Conservation (phyloP, 2,329 filamentous ascomycete species). For the Fusarium goolgardi region DNA sequence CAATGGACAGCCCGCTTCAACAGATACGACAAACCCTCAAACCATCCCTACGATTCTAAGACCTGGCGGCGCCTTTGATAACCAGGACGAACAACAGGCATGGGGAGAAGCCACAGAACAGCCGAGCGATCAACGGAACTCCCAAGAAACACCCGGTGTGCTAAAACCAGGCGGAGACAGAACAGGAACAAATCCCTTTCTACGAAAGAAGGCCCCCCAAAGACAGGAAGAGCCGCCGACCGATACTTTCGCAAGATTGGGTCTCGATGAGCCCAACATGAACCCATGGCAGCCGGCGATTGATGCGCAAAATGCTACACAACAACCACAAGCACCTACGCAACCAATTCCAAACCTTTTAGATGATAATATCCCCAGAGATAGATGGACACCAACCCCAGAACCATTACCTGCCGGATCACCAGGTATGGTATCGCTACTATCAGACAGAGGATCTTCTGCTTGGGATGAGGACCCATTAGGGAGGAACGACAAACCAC, state of each 20-base stretch:
- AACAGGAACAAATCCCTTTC: conserved; percentile 65
- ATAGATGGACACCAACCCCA: conserved; percentile 49
- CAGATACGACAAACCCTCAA: conserved; percentile 7
- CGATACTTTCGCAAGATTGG: conserved; percentile 57
- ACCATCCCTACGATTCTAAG: conserved; percentile 50
- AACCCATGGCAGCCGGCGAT: conserved; percentile 52
- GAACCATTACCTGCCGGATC: conserved; percentile 46
- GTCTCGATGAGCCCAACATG: conserved; percentile 55
- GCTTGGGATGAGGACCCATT: conserved; percentile 56
- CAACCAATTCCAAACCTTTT: conserved; percentile 34
- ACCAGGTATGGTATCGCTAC: conserved; percentile 52
- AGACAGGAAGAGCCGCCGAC: conserved; percentile 47
- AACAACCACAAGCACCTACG: neutral
- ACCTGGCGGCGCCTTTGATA: conserved; percentile 47
- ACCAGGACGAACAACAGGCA: conserved; percentile 48
- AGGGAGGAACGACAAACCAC: conserved; percentile 44
- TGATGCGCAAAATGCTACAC: conserved; percentile 38
- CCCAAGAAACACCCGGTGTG: conserved; percentile 47
- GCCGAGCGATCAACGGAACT: conserved; percentile 7
- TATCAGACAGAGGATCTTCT: conserved; percentile 53
- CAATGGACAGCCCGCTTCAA: conserved; percentile 15
- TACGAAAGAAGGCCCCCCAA: conserved; percentile 58
- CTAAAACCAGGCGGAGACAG: conserved; percentile 50
- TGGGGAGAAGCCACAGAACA: conserved; percentile 49
- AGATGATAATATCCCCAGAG: conserved; percentile 45